Evolutionary conservation across 768 basidiomycete species (phyloP), one percentile per base, ranked within the genome.

Genomic region (Boletus rex-veris): DNA sequence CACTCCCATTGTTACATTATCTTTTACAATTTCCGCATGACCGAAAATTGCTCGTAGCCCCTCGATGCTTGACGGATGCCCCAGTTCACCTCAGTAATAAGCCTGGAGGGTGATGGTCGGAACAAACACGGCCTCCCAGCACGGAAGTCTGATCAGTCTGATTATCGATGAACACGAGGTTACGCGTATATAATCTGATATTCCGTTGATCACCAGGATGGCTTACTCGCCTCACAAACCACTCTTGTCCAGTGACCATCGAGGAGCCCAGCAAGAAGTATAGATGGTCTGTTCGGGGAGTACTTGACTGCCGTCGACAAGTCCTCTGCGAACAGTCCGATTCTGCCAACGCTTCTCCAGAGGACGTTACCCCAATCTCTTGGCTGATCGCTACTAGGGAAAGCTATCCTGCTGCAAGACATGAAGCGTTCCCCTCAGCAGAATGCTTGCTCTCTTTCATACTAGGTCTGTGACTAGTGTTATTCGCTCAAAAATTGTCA

Each of bases 271-370:
- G 10, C 28, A 10, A 14, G 9, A 12, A 3, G 54, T 14, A 18
- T 53, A 57, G 24, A 31, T 21, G 24, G 31, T 36, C 26, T 50
- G 55, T 50, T 50, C 24, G 47, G 55, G 42, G 47, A 57, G 36
- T 12, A 50, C 37, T 50, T 57, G 55, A 57, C 33, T 50, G 24
- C 55, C 2, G 21, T 6, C 11, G 11, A 10, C 41, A 39, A 48
- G 19, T 57, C 18, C 45, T 48, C 39, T 16, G 46, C 36, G 43
- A 52, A 44, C 46, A 49, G 41, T 31, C 24, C 9, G 41, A 49
- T 35, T 57, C 45, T 57, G 12, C 37, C 30, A 12, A 30, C 10
- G 31, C 11, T n/a, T 18, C 8, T 16, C 19, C 21, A 26, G 15
- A 7, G 40, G 10, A 40, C 12, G 7, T 21, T 30, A 2, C 24